phyloP scores from a whole-genome alignment of 805 yeast species.

The Wickerhamomyces rabaulensis region DNA sequence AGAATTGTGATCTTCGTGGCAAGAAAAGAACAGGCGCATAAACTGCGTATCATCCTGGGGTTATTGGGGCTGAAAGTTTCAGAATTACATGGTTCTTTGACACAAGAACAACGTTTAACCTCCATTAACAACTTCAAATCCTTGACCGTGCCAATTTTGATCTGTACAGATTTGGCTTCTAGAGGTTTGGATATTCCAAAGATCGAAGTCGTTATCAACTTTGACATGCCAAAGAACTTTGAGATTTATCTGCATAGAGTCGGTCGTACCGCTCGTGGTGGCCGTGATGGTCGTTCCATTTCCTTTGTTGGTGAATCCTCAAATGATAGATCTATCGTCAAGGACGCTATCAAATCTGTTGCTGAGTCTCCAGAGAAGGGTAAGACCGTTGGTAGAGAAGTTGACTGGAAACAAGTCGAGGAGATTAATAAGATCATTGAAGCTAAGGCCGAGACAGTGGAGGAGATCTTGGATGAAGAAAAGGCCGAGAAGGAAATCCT shows the following conservation, averaged over 20 bases:
- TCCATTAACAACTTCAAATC: slow-evolving; percentile 80
- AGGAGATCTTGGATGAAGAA: slow-evolving; percentile 83
- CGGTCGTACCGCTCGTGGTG: slow-evolving; percentile 99
- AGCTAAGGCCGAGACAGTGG: slow-evolving; percentile 52
- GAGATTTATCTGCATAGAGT: slow-evolving; percentile 95
- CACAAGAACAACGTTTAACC: slow-evolving; percentile 89
- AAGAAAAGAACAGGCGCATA: slow-evolving; percentile 87
- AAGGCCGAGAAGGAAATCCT: slow-evolving; percentile 81
- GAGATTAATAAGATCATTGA: slow-evolving; percentile 56
- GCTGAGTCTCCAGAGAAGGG: slow-evolving; percentile 37
- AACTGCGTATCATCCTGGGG: slow-evolving; percentile 70
- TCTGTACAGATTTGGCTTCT: slow-evolving; percentile 97
- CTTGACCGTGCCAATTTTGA: slow-evolving; percentile 75
- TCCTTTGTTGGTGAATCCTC: slow-evolving; percentile 91
- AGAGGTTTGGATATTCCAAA: slow-evolving; percentile 99
- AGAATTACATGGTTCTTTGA: slow-evolving; percentile 77
- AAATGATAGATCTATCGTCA: slow-evolving; percentile 87
- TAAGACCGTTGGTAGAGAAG: slow-evolving; percentile 80
- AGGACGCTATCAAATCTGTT: slow-evolving; percentile 74
- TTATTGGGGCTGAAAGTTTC: slow-evolving; percentile 71
- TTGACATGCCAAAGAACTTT: slow-evolving; percentile 90
- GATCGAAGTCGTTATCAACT: slow-evolving; percentile 90
- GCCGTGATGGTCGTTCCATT: slow-evolving; percentile 89
- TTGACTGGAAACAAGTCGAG: slow-evolving; percentile 87
- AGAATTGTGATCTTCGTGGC: slow-evolving; percentile 89